Evolutionary conservation across 495 filamentous ascomycete genomes (phyloP), one percentile per base, ranked within the genome.

Genomic region (Podospora pseudocomata): DNA sequence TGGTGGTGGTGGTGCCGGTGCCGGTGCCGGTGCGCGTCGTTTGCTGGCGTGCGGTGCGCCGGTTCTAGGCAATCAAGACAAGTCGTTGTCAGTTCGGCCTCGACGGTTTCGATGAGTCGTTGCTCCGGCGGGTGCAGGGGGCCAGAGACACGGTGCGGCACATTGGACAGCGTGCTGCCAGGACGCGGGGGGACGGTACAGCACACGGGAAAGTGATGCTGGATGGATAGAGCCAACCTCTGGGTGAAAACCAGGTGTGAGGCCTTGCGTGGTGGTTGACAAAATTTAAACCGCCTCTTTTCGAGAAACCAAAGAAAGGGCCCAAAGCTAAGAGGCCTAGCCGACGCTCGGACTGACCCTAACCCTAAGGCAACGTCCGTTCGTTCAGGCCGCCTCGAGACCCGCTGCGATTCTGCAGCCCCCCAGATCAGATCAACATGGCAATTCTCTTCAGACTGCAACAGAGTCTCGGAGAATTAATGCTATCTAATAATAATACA

Each of bases 231-330:
- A 61, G 59, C 26, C n/a, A 61, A 28, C 59, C 23, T 28, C 5
- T 61, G 26, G 59, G 59, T 7, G 7, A 19, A 65, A 56, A 70
- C 65, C 71, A 68, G 34, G 56, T 28, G 7, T 49, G 15, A 49
- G 57, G 57, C 65, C 54, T 67, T 39, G 32, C n/a, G 56, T 44
- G 23, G 54, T 32, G 44, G 60, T 53, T 39, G 64, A 73, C 70
- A 74, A 74, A 74, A 74, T 73, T 74, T 76, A 76, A 70, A 65
- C 65, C 65, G 62, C 28, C 63, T 60, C 30, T 3, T 63, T 15
- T 20, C 4, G 2, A 57, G 30, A 62, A 53, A 34, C 26, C 20
- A 32, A 61, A 23, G 23, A 23, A 23, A 23, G 23, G 23, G 23
- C 23, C 23, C 23, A 23, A 63, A 49, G 26, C 27, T 20, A 23